phyloP scores from a whole-genome alignment of 208 protist genomes.

The Trypanosoma conorhini region DNA sequence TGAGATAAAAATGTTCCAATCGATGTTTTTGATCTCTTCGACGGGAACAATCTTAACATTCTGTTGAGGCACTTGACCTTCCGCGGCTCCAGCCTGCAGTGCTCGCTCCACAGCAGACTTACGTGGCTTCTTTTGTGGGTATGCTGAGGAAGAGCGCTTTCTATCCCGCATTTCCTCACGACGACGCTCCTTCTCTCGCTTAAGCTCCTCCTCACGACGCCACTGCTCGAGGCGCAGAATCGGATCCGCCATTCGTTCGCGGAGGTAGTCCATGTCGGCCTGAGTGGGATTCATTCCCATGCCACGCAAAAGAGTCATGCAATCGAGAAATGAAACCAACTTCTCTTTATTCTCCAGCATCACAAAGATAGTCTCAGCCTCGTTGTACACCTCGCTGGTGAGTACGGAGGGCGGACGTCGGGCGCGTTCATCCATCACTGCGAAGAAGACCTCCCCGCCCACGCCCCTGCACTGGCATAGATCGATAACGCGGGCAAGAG shows the following conservation, averaged over 20 bases:
- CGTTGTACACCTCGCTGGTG: constrained; percentile 91
- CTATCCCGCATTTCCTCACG: constrained; percentile 76
- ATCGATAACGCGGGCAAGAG: background rate
- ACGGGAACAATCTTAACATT: constrained; percentile 61
- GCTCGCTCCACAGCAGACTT: constrained; percentile 50
- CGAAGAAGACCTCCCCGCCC: background rate
- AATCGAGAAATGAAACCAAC: constrained; percentile 89
- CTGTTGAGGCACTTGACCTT: constrained; percentile 33
- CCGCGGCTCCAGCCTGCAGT: constrained; percentile 23
- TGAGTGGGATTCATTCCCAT: constrained; percentile 92
- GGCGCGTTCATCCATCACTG: constrained; percentile 16
- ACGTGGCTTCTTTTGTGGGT: constrained; percentile 17
- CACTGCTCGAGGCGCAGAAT: constrained; percentile 80
- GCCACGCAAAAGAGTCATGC: constrained; percentile 83
- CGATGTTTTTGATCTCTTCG: constrained; percentile 93
- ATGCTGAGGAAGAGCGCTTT: constrained; percentile 24
- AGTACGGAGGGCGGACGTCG: constrained; percentile 61
- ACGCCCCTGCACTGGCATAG: background rate
- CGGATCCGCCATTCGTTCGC: constrained; percentile 72
- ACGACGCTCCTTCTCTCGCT: constrained; percentile 74
- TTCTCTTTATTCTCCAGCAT: constrained; percentile 89
- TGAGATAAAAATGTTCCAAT: constrained; percentile 93
- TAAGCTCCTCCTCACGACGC: constrained; percentile 82
- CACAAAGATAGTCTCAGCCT: constrained; percentile 74
- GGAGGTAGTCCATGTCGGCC: constrained; percentile 82